These are phyloP conservation scores for Ganoderma leucocontextum DNA, from an alignment of 1,284 basidiomycete genomes.

Conservation along the genomic window DNA sequence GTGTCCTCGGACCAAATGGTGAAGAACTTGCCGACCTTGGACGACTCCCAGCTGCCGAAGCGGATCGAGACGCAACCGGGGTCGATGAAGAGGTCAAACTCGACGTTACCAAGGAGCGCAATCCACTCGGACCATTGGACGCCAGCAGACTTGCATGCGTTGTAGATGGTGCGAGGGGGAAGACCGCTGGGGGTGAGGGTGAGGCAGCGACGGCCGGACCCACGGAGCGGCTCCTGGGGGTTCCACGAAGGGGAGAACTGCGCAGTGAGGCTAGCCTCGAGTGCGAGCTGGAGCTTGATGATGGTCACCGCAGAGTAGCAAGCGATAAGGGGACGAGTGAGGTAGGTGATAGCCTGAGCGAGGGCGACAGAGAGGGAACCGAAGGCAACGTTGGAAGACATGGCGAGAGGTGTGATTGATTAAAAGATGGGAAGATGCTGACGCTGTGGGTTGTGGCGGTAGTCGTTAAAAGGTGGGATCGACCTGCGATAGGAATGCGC, in stretches of 20 bases:
- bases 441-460: slow-evolving; percentile 26
- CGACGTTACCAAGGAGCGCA: slow-evolving; percentile 64
- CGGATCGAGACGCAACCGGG: slow-evolving; percentile 78
- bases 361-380: slow-evolving; percentile 70
- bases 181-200: slow-evolving; percentile 71
- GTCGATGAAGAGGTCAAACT: slow-evolving; percentile 82
- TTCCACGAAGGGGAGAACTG: slow-evolving; percentile 73
- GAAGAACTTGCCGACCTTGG: slow-evolving; percentile 52
- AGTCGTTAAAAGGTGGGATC: slow-evolving; percentile 49
- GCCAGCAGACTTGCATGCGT: slow-evolving; percentile 69
- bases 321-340: slow-evolving; percentile 68
- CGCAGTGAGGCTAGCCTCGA: slow-evolving; percentile 74
- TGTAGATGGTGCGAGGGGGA: slow-evolving; percentile 74
- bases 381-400: slow-evolving; percentile 53
- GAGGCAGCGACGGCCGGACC: slow-evolving; percentile 77
- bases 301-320: slow-evolving; percentile 65
- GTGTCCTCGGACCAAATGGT: slow-evolving; percentile 70
- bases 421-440: slow-evolving; percentile 30
- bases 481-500: slow-evolving; percentile 67
- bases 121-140: slow-evolving; percentile 85
- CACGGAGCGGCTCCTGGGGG: slow-evolving; percentile 65
- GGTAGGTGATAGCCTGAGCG: slow-evolving; percentile 73
- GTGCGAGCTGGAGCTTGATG: slow-evolving; percentile 70
- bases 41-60: slow-evolving; percentile 50
- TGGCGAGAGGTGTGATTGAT: slow-evolving; percentile 40